These are phyloP conservation scores for Moesziomyces globuligerus DNA, from an alignment of 1,284 basidiomycete genomes.

Conservation along the genomic window DNA sequence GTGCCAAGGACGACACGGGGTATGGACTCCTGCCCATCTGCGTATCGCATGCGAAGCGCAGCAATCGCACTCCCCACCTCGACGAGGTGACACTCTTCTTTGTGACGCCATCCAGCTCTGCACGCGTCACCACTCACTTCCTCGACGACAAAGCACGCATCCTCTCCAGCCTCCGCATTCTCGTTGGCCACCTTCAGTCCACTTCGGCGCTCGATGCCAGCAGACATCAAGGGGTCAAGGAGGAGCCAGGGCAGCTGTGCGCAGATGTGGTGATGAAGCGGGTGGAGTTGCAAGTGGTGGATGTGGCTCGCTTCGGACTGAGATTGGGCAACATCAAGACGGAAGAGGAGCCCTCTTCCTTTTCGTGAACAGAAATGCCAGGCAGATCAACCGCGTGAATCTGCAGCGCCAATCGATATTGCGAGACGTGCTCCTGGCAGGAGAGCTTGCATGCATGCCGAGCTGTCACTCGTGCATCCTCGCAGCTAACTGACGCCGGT, in stretches of 20 bases:
- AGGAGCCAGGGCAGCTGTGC: background rate
- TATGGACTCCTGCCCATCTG: slow-evolving; percentile 41
- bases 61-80: background rate
- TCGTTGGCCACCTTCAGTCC: slow-evolving; percentile 15
- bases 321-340: background rate
- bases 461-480: slow-evolving; percentile 30
- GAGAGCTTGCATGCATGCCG: slow-evolving; percentile 14
- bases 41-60: slow-evolving; percentile 10
- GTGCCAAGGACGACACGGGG: slow-evolving; percentile 36
- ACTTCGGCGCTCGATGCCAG: background rate
- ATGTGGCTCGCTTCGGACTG: slow-evolving; percentile 2
- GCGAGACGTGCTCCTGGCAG: background rate
- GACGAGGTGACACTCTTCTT: slow-evolving; percentile 50
- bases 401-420: background rate
- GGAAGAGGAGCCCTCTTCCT: background rate
- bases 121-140: slow-evolving; percentile 61
- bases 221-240: background rate
- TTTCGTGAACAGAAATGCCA: background rate
- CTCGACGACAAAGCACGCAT: slow-evolving; percentile 55
- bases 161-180: slow-evolving; percentile 23
- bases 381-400: background rate
- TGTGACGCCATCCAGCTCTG: slow-evolving; percentile 55
- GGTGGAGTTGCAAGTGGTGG: slow-evolving; percentile 21
- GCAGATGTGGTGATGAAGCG: background rate
- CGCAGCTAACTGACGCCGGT: background rate